phyloP scores from a whole-genome alignment of 192 early-diverging fungal species.

The Piromyces finnis region DNA sequence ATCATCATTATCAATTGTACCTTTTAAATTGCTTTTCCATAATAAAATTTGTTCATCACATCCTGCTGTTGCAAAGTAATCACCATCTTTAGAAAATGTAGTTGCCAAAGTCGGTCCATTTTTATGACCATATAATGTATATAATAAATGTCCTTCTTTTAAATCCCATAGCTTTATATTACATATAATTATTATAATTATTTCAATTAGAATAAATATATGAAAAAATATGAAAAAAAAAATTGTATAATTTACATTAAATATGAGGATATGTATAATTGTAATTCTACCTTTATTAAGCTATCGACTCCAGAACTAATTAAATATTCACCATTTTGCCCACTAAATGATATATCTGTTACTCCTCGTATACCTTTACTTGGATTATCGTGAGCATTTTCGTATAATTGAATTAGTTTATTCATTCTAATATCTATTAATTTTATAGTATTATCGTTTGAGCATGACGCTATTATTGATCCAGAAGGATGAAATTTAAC shows the following conservation, averaged over 20 bases:
- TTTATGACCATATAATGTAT: conserved; percentile 40
- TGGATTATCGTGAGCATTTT: conserved; percentile 19
- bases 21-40: conserved; percentile 38
- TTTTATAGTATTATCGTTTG: conserved; percentile 32
- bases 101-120: conserved; percentile 33
- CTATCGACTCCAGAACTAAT: conserved; percentile 35
- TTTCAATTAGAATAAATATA: too few relatives aligned
- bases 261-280: too few relatives aligned
- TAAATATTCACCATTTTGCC: conserved; percentile 25
- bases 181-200: too few relatives aligned
- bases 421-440: conserved; percentile 39
- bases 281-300: conserved; percentile 20
- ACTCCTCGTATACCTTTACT: conserved; percentile 16
- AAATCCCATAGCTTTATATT: conserved; percentile 31
- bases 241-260: too few relatives aligned
- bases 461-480: conserved; percentile 23
- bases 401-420: conserved; percentile 35
- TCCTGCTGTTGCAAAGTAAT: conserved; percentile 38
- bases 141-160: conserved; percentile 40
- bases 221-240: too few relatives aligned
- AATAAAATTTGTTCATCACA: conserved; percentile 35
- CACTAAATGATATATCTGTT: conserved; percentile 37
- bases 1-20: conserved; percentile 1
- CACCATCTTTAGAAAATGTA: conserved; percentile 17
- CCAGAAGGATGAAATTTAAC: conserved; percentile 33